Evolutionary conservation across 2,329 filamentous ascomycete species (phyloP), one percentile per base, ranked within the genome.

Genomic region (Fusarium xyrophilum): DNA sequence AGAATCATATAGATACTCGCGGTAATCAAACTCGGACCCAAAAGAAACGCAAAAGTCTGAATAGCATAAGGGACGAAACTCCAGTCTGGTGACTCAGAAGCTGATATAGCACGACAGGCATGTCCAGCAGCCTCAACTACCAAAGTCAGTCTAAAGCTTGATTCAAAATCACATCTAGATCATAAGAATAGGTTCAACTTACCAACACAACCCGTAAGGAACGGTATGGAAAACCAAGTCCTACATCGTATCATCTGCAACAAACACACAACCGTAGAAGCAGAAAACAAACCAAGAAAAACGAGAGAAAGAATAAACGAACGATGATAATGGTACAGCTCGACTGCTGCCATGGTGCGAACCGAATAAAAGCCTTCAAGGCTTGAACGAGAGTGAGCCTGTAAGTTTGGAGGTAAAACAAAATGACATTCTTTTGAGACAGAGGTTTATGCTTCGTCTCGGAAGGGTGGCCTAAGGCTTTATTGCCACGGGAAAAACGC

Each of bases 211-310:
- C 85, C 84, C 8, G 86, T 73, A 10, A 82, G 63, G 36, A 87
- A 82, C 0, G 85, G 82, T 3, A 83, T 80, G 62, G 84, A 82
- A 70, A 83, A 86, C 82, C 83, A 85, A 5, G 82, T 82, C 47
- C 80, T 76, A 3, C 77, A 76, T 42, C 73, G 71, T n/a, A 81
- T 39, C 27, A 84, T 66, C 53, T 82, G 81, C 25, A 74, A 79
- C 25, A 75, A 43, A 65, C 84, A 82, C 0, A 78, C 48, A 0
- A 73, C 33, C 0, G 79, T 77, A 11, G 82, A 76, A 21, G 61
- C 28, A 23, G 70, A 71, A 67, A 84, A 81, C 21, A 84, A 53
- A 10, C 76, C 72, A 9, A 79, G 69, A 44, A 81, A 81, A 32
- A 81, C 65, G 5, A 79, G 74, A 10, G 83, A 82, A 3, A 79